phyloP scores from a whole-genome alignment of 2,329 filamentous ascomycete genomes.

The Pseudogymnoascus verrucosus region DNA sequence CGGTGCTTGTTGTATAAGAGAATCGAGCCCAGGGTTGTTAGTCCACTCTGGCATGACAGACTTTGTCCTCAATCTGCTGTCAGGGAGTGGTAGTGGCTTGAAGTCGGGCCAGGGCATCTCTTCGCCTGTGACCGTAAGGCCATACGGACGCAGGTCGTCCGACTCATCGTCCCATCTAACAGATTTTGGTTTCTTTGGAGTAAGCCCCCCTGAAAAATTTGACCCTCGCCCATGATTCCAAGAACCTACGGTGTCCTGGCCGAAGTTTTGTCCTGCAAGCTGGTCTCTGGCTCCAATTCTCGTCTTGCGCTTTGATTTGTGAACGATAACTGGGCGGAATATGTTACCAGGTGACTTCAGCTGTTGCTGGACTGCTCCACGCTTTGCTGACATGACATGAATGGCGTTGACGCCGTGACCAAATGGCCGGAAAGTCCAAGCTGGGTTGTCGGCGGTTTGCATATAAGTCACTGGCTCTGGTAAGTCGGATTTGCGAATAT shows the following conservation, averaged over 20 bases:
- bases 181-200: background rate
- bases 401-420: conserved; percentile 27
- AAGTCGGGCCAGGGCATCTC: conserved; percentile 9
- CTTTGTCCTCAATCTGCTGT: background rate
- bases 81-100: background rate
- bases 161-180: background rate
- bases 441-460: conserved; percentile 21
- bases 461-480: conserved; percentile 26
- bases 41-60: conserved; percentile 8
- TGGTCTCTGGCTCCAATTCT: background rate
- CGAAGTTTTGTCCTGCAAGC: background rate
- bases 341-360: background rate
- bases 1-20: background rate
- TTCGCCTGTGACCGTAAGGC: background rate
- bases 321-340: conserved; percentile 4
- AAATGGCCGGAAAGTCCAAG: conserved; percentile 24
- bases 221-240: conserved; percentile 4
- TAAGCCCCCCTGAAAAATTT: conserved; percentile 2
- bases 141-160: background rate
- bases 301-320: background rate
- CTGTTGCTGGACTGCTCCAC: conserved; percentile 10
- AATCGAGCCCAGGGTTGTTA: conserved; percentile 6
- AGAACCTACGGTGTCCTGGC: background rate
- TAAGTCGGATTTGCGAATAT: conserved; percentile 12
- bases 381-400: conserved; percentile 20